These are phyloP conservation scores for Teratosphaeriaceae sp. DNA, from an alignment of 2,329 filamentous ascomycete species.

Conservation along the genomic window DNA sequence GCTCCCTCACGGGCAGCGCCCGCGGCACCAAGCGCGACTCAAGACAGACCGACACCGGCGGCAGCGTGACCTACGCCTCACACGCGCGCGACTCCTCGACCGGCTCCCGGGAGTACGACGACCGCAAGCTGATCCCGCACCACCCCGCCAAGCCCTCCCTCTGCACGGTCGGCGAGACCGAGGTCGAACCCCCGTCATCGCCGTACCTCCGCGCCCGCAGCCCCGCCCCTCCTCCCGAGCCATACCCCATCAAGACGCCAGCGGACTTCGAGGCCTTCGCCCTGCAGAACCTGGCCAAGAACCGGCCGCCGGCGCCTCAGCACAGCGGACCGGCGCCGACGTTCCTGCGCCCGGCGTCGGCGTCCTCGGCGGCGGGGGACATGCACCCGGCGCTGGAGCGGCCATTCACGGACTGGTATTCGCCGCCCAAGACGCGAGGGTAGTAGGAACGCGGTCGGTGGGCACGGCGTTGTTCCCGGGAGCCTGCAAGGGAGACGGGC, in stretches of 20 bases:
- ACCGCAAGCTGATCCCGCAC: slow-evolving; percentile 5
- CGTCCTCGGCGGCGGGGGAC: neutral
- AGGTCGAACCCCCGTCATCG: slow-evolving; percentile 2
- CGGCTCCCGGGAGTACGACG: neutral
- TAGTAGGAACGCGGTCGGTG: neutral
- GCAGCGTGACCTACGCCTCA: neutral
- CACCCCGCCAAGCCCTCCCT: neutral
- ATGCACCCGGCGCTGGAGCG: neutral
- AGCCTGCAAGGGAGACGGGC: too few relatives aligned
- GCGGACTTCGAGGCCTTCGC: slow-evolving; percentile 17
- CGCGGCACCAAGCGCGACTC: neutral
- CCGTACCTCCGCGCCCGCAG: slow-evolving; percentile 2
- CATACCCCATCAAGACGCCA: slow-evolving; percentile 11
- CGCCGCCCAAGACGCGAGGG: neutral
- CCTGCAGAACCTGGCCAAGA: slow-evolving; percentile 9
- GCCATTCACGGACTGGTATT: slow-evolving; percentile 8
- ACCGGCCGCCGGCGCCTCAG: slow-evolving; percentile 5
- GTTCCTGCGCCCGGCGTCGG: neutral
- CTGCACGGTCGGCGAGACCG: neutral
- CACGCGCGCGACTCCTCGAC: neutral
- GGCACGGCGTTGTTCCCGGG: neutral
- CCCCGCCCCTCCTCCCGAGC: neutral
- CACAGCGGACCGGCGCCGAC: neutral
- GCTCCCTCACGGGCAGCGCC: slow-evolving; percentile 5
- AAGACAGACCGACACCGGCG: neutral